Conservation (phyloP, 2,329 filamentous ascomycete genomes). For the Penicillium sp. region DNA sequence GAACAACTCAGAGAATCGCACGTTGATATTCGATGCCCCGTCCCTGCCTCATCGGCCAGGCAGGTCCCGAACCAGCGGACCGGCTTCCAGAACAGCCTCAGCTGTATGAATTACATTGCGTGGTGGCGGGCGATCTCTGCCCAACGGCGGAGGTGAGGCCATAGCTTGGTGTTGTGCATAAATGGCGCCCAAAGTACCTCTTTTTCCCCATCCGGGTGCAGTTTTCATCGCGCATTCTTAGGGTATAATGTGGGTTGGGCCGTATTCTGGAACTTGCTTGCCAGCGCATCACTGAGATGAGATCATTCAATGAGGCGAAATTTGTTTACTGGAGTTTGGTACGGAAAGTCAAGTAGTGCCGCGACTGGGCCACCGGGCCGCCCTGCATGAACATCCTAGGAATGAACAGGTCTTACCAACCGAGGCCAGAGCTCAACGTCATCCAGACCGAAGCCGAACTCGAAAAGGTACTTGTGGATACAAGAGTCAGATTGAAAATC, state of each 20-base stretch:
- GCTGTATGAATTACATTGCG: background rate
- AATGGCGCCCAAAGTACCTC: background rate
- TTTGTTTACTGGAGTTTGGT: background rate
- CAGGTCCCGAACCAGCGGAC: constrained; percentile 5
- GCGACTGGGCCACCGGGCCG: background rate
- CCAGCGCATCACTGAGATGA: background rate
- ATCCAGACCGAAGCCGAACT: background rate
- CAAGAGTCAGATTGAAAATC: background rate
- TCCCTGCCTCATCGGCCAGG: constrained; percentile 17
- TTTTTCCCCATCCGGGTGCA: background rate
- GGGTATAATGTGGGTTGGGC: background rate
- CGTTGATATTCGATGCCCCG: constrained; percentile 15
- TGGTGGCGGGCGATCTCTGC: constrained; percentile 17
- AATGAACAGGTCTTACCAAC: background rate
- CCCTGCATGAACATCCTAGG: background rate
- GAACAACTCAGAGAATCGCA: constrained; percentile 31
- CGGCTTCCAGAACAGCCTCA: constrained; percentile 22
- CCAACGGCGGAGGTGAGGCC: constrained; percentile 16
- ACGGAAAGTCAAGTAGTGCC: background rate
- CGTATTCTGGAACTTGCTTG: background rate
- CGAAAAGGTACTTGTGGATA: background rate
- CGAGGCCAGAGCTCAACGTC: background rate
- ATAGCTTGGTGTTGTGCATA: constrained; percentile 2
- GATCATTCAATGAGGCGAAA: background rate
- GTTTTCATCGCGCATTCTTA: background rate